Evolutionary conservation across 768 basidiomycete species (phyloP).

Genomic region (Boletus reticulatus): DNA sequence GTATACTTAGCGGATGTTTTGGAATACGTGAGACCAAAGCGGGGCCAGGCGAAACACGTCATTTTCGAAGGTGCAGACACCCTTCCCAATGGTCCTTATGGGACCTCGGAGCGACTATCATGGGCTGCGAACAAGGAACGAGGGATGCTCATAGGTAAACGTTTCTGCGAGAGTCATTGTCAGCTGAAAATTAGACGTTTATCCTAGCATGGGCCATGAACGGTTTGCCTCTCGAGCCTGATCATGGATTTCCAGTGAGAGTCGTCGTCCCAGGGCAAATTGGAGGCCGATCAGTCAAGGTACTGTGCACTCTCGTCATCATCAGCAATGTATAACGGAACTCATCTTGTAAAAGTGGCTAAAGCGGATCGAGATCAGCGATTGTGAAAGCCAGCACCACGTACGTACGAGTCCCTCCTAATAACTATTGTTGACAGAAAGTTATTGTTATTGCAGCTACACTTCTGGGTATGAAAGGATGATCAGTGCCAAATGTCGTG

Average conservation of each 20-base stretch:
- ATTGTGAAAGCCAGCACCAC: slow-evolving; percentile 52
- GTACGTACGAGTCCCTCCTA: slow-evolving; percentile 17
- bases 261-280: slow-evolving; percentile 62
- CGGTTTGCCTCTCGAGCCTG: slow-evolving; percentile 54
- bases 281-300: slow-evolving; percentile 54
- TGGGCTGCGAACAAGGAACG: slow-evolving; percentile 45
- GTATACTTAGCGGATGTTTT: slow-evolving; percentile 56
- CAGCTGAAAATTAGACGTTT: neutral
- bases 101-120: slow-evolving; percentile 46
- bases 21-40: slow-evolving; percentile 40
- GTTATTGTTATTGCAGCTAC: slow-evolving; percentile 23
- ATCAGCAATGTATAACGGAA: neutral
- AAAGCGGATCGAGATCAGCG: slow-evolving; percentile 49
- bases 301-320: slow-evolving; percentile 1
- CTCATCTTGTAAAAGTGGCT: slow-evolving; percentile 45
- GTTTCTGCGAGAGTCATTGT: neutral
- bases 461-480: slow-evolving; percentile 32
- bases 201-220: slow-evolving; percentile 54
- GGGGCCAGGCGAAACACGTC: slow-evolving; percentile 43
- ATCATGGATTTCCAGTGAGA: slow-evolving; percentile 68
- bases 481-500: neutral
- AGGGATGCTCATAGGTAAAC: slow-evolving; percentile 48
- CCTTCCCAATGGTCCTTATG: slow-evolving; percentile 60
- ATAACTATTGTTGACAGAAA: neutral
- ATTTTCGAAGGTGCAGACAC: slow-evolving; percentile 58